Evolutionary conservation across 331 rosid species (phyloP), one percentile per base, ranked within the genome.

Genomic region (Spiraea crenata): DNA sequence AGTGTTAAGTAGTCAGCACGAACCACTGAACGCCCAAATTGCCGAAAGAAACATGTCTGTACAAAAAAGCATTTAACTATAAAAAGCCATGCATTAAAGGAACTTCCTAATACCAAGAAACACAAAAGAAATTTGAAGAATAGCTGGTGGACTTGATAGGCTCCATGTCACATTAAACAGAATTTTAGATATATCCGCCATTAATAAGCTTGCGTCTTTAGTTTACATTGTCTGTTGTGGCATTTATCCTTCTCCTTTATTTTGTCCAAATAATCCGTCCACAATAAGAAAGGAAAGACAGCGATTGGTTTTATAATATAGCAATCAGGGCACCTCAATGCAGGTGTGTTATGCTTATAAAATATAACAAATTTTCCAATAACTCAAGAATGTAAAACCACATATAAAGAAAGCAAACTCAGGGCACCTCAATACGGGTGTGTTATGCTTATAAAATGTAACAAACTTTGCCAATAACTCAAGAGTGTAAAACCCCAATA

Each of bases 31-130:
- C 12, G 85, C 48, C 96, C 97, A 73, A 93, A 91, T 82, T 93
- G 99, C 65, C 99, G 92, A 67, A 89, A 93, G 80, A 93, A 89
- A 74, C 99, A 93, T 69, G 84, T 91, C 99, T 93, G 83, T 77
- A 83, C 61, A 69, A 76, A 54, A 54, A 81, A 79, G 51, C 67
- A 57, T 14, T 39, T 63, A 60, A 71, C 72, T 73, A 39, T 56
- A 34, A 54, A 62, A 13, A 51, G 9, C 54, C 54, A 44, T 44
- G 57, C 31, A 56, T 7, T 13, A 45, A 70, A 20, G n/a, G 6
- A 42, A 15, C 45, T 44, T 57, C 20, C 48, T 1, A 44, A 57
- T 44, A 45, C 14, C 63, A 13, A 14, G 54, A 55, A 39, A 54
- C 10, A 42, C 37, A 47, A 62, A 62, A 14, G 52, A 62, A 25